Evolutionary conservation across 2,329 filamentous ascomycete species (phyloP).

Genomic region (Pestalotiopsis sp.): DNA sequence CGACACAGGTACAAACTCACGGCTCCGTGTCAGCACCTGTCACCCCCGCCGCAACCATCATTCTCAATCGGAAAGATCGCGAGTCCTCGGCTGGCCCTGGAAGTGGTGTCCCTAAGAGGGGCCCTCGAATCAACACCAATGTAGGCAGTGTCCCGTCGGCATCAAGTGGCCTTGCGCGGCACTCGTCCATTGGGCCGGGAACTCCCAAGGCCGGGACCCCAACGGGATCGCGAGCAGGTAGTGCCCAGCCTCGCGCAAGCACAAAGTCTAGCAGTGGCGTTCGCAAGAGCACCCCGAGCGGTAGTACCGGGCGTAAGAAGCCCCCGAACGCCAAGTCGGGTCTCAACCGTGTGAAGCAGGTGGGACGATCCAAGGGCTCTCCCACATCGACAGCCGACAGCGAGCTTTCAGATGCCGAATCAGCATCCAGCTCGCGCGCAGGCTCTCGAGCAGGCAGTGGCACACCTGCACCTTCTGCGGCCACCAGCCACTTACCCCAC

Average conservation of each 20-base stretch:
- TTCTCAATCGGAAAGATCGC: slow-evolving; percentile 57
- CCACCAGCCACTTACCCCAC: slow-evolving; percentile 10
- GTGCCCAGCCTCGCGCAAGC: slow-evolving; percentile 58
- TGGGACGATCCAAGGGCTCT: slow-evolving; percentile 55
- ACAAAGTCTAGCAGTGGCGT: slow-evolving; percentile 43
- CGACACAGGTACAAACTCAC: slow-evolving; percentile 49
- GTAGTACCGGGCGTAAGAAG: slow-evolving; percentile 34
- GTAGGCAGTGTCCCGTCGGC: slow-evolving; percentile 49
- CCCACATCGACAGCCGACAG: slow-evolving; percentile 65
- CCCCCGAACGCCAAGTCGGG: slow-evolving; percentile 53
- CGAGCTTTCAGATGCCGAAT: slow-evolving; percentile 65
- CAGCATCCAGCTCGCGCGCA: slow-evolving; percentile 53
- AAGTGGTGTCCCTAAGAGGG: slow-evolving; percentile 50
- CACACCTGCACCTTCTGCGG: slow-evolving; percentile 25
- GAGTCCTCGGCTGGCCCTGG: slow-evolving; percentile 62
- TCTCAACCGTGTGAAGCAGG: slow-evolving; percentile 64
- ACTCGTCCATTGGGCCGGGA: slow-evolving; percentile 64
- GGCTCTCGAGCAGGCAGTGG: slow-evolving; percentile 36
- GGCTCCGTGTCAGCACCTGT: slow-evolving; percentile 59
- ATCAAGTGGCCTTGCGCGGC: slow-evolving; percentile 61
- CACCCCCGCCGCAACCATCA: slow-evolving; percentile 62
- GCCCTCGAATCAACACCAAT: slow-evolving; percentile 48
- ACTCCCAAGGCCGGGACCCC: slow-evolving; percentile 54
- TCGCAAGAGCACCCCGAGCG: slow-evolving; percentile 45
- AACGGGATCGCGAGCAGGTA: slow-evolving; percentile 51